Evolutionary conservation across 2,329 filamentous ascomycete genomes (phyloP), one percentile per base, ranked within the genome.

Genomic region (Pestalotiopsis sp.): DNA sequence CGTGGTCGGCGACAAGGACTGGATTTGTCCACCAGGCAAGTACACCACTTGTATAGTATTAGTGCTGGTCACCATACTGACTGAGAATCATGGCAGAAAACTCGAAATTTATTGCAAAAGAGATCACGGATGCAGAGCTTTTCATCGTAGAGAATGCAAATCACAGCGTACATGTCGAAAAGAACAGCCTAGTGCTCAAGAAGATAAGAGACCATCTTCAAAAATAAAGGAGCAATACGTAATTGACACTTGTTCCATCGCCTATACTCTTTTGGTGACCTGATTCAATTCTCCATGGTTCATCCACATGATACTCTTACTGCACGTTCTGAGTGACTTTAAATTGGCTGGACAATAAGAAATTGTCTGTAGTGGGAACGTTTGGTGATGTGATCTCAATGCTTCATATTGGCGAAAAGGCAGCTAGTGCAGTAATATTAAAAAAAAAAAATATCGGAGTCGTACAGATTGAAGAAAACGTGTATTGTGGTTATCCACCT

Each of bases 21-120:
- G 81, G 80, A 82, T 83, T 14, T 83, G 80, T 52, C 79, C 80
- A 2, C 76, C 75, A 38, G 75, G 77, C 79, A 70, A 52, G 17
- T n/a, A 52, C 7, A 9, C 45, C 74, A 40, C 11, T 14, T 9
- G 13, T 49, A 2, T 23, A 5, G 4, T 56, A 25, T 27, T 20
- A 17, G 17, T 41, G 17, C 12, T 13, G 31, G 27, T 12, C 27
- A 4, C 3, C 17, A 17, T 36, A 40, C 59, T 40, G 59, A 40
- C 11, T 20, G 27, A 13, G 12, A 38, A 52, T 20, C 6, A 14
- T 41, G 14, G 2, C 59, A 79, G 76, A 76, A 63, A 74, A 80
- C 65, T 80, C 79, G 12, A 70, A 70, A 31, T 65, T 78, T 20
- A 80, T 80, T 41, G 76, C 75, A 0, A 68, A 72, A 4, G 69